These are phyloP conservation scores for Baorangia bicolor DNA, from an alignment of 768 basidiomycete genomes.

Conservation along the genomic window DNA sequence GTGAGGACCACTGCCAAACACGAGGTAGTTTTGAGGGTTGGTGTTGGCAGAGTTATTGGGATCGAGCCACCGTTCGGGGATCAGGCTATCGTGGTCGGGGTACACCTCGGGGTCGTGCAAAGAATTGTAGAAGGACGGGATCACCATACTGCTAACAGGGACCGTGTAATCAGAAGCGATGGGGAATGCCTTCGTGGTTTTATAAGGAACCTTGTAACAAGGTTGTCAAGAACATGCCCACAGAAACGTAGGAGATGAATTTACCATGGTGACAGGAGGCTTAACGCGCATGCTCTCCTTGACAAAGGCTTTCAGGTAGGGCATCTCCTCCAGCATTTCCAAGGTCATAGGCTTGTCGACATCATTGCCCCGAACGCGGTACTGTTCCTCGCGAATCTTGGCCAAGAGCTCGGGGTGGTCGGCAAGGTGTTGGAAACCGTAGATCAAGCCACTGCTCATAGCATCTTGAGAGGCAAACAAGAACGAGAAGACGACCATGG, in stretches of 20 bases:
- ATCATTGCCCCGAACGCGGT: constrained; percentile 76
- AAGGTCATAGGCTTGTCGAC: constrained; percentile 74
- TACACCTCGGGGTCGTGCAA: constrained; percentile 87
- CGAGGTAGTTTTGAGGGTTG: constrained; percentile 93
- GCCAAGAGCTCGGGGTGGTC: constrained; percentile 87
- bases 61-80: constrained; percentile 94
- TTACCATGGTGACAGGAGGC: constrained; percentile 95
- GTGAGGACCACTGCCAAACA: constrained; percentile 93
- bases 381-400: constrained; percentile 91
- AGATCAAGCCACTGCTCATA: constrained; percentile 96
- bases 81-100: constrained; percentile 79
- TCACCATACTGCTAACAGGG: constrained; percentile 89
- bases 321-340: constrained; percentile 90
- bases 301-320: constrained; percentile 87
- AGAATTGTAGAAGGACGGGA: constrained; percentile 91
- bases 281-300: constrained; percentile 91
- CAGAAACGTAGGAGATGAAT: not conserved
- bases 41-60: constrained; percentile 70
- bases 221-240: constrained; percentile 8
- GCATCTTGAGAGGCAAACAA: constrained; percentile 96
- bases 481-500: constrained; percentile 95
- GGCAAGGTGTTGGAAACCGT: constrained; percentile 93
- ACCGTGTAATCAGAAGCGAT: constrained; percentile 91
- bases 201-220: constrained; percentile 81
- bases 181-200: constrained; percentile 84